Evolutionary conservation across 768 basidiomycete genomes (phyloP), one percentile per base, ranked within the genome.

Genomic region (Tubosaeta sp.): DNA sequence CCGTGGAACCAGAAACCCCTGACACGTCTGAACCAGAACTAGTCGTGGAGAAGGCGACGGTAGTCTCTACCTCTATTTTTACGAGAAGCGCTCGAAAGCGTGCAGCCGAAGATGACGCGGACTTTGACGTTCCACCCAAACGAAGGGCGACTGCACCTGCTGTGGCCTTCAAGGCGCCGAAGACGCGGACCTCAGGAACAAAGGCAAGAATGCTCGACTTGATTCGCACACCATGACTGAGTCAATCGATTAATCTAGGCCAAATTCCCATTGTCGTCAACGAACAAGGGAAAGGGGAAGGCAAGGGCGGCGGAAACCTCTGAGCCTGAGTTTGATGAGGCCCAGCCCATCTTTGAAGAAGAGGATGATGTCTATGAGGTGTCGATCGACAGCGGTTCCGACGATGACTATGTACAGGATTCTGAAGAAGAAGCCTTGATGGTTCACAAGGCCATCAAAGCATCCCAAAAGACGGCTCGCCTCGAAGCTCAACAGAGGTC

Each of bases 321-420:
- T 43, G 68, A 68, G 34, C 65, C 59, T 19, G 55, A 54, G 35
- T 65, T 58, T 16, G 55, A 55, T 11, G 55, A 62, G n/a, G 72
- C 74, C 4, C 68, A 61, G 2, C 48, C 52, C 7, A 32, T 64
- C 22, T 62, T 71, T 34, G 72, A 77, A 17, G 67, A 70, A 39
- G 74, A 69, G 17, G 69, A 72, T 43, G 76, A 76, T 39, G 57
- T 66, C 19, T 43, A 76, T 26, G 71, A 74, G 11, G 84, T 85
- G 52, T 82, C 78, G 16, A 77, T 77, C 29, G 77, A 73, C 49
- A 68, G 68, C 53, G 83, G 75, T 26, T 87, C 86, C 37, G 85
- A 78, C 38, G 63, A 69, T 12, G 65, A 78, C 38, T 64, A 69
- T 13, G 65, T 58, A 3, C 47, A 68, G 17, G 73, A 74, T 25